Evolutionary conservation across 495 filamentous ascomycete species (phyloP).

Genomic region (Lophium mytilinum): DNA sequence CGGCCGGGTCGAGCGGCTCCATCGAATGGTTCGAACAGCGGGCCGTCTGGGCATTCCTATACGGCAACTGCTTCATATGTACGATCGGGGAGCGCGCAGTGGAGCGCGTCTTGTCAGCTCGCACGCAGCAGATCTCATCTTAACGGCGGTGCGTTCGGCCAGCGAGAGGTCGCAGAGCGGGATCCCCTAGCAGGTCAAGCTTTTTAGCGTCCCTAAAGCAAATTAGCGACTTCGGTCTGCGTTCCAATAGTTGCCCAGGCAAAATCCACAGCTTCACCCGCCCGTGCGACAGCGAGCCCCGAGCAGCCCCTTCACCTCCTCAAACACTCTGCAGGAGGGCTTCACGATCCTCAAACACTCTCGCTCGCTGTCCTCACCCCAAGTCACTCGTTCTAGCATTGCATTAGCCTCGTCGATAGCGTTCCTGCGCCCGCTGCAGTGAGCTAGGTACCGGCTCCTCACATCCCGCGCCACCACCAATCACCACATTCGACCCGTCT

Average conservation of each 20-base stretch:
- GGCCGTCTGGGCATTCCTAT: background rate
- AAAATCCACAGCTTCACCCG: background rate
- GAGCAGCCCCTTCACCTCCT: background rate
- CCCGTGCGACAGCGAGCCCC: background rate
- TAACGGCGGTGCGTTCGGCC: background rate
- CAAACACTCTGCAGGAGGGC: background rate
- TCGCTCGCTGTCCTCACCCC: background rate
- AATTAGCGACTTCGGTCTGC: background rate
- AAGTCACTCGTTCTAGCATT: constrained; percentile 1
- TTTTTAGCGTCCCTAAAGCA: background rate
- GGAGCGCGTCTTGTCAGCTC: background rate
- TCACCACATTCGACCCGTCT: background rate
- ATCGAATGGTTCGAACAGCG: background rate
- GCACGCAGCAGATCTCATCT: background rate
- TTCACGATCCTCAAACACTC: background rate
- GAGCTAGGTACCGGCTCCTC: background rate
- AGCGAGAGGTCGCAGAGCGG: background rate
- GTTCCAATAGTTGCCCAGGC: background rate
- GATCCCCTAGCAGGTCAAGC: too few species aligned
- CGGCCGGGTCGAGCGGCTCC: background rate
- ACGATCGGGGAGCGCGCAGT: background rate
- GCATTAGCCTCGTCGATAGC: background rate
- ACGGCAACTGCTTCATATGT: background rate
- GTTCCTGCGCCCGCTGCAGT: background rate
- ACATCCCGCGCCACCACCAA: background rate